phyloP scores from a whole-genome alignment of 75 land plant genomes.

The Picea sitchensis region DNA sequence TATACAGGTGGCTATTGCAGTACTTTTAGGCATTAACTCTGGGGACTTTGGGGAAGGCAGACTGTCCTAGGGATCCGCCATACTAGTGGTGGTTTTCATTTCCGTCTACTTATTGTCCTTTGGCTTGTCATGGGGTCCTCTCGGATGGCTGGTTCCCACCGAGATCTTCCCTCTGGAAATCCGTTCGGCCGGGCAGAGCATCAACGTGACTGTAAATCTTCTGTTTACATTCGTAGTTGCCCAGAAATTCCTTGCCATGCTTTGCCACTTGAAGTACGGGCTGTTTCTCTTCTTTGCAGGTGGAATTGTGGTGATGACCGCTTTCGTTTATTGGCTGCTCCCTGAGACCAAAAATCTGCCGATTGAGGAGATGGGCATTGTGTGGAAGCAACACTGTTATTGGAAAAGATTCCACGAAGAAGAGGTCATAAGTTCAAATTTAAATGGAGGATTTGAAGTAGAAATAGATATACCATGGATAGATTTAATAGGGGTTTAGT shows the following conservation, averaged over 20 bases:
- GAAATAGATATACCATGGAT: no score
- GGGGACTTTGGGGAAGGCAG: conserved; percentile 31
- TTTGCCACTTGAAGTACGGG: conserved; percentile 70
- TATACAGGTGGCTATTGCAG: no score
- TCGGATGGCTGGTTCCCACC: conserved; percentile 70
- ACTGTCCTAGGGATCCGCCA: conserved; percentile 52
- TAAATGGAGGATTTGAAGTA: no score
- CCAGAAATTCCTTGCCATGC: conserved; percentile 60
- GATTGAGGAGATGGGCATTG: conserved; percentile 62
- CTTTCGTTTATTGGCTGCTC: conserved; percentile 51
- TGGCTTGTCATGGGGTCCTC: conserved; percentile 91
- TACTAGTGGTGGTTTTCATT: conserved; percentile 44
- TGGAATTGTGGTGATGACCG: conserved; percentile 53
- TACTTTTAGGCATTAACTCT: conserved; percentile 35
- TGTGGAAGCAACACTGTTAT: conserved; percentile 69
- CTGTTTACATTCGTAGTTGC: conserved; percentile 67
- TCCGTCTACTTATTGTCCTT: conserved; percentile 69
- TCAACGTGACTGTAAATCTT: conserved; percentile 60
- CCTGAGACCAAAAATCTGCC: conserved; percentile 82
- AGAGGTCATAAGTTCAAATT: no score
- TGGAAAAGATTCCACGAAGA: conserved; percentile 37
- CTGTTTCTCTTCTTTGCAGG: conserved; percentile 74
- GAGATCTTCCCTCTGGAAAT: conserved; percentile 68
- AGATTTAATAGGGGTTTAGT: no score
- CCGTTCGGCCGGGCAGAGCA: conserved; percentile 75